Conservation (phyloP, 108 stramenopile species). For the Schizochytrium sp. region DNA sequence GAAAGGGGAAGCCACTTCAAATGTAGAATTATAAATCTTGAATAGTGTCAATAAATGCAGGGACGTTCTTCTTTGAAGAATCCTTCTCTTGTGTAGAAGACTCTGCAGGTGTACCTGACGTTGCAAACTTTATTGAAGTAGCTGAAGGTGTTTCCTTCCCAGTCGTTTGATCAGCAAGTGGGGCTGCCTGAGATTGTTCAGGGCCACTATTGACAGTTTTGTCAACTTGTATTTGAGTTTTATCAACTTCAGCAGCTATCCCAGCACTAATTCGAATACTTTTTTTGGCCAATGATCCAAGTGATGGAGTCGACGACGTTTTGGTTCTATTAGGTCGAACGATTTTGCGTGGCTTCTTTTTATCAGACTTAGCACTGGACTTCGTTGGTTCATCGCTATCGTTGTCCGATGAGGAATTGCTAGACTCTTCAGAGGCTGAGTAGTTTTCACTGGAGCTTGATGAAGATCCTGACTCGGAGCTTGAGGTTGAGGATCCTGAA, state of each 20-base stretch:
- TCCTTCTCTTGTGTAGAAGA: background rate
- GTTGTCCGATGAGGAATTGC: background rate
- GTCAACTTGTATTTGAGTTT: background rate
- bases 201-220: background rate
- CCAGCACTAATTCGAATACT: background rate
- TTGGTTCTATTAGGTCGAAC: background rate
- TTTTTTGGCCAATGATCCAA: constrained; percentile 20
- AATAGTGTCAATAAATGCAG: background rate
- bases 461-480: background rate
- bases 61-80: background rate
- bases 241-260: background rate
- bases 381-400: background rate
- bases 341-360: background rate
- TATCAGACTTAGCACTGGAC: background rate
- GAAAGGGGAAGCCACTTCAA: background rate
- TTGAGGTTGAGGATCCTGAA: background rate
- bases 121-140: background rate
- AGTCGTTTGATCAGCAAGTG: background rate
- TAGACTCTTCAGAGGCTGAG: background rate
- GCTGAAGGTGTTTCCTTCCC: too few relatives aligned
- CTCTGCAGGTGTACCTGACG: background rate
- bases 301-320: background rate
- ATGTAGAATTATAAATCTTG: background rate
- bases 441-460: background rate
- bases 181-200: background rate